Evolutionary conservation across 1,284 basidiomycete genomes (phyloP), one percentile per base, ranked within the genome.

Genomic region (Hortiboletus rubellus): DNA sequence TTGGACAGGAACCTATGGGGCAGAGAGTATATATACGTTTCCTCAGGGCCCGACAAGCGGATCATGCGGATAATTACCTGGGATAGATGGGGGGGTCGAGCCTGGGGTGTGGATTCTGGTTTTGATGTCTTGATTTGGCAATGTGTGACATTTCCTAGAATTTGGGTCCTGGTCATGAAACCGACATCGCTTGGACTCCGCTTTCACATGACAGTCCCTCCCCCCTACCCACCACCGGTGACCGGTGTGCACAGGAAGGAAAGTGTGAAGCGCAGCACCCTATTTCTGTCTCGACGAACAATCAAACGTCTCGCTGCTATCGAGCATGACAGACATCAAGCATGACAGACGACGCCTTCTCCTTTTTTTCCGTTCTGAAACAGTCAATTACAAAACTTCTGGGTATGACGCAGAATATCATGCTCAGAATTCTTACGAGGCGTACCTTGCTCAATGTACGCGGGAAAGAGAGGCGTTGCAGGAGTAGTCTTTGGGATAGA

Each of bases 251-350:
- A 22, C 22, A 2, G 22, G 22, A 22, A 2, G 22, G n/a, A n/a
- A n/a, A n/a, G 22, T 22, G 22, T 22, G 22, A 22, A 22, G 22
- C 22, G 22, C 22, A 22, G 22, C 22, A 22, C 22, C 22, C 22
- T 22, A 22, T 22, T 22, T 22, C 22, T 3, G 22, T 22, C 22
- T 22, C 22, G 2, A 22, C 22, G 90, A 0, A 92, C 90, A 0
- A 87, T 91, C 46, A 91, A 88, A 69, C 89, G 92, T 48, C 71
- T 89, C 0, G 85, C 87, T 12, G 87, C 89, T 1, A 86, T 91
- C 43, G 73, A 79, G 42, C 85, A 92, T 62, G 90, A 91, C 63
- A 83, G 49, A 79, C 74, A 3, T 76, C 84, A 59, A 76, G 86
- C 85, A 46, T 22, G 22, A 22, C 22, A 58, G 77, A 7, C 37